phyloP scores from a whole-genome alignment of 441 rosid genomes.

The Brassica balearica region DNA sequence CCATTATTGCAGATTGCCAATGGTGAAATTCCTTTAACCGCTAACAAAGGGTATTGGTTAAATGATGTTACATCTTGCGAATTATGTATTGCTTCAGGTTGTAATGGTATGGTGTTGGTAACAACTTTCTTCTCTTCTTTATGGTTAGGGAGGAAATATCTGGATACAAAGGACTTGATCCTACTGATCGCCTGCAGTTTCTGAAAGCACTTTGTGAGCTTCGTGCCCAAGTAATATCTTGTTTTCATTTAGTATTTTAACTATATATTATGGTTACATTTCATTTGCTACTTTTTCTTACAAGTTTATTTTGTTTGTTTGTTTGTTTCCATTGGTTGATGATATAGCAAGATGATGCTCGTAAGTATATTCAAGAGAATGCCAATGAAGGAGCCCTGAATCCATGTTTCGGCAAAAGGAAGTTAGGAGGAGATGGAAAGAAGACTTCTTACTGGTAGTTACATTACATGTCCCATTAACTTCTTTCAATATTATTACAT shows the following conservation, averaged over 20 bases:
- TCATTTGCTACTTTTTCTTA: slow-evolving; percentile 17
- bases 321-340: slow-evolving; percentile 22
- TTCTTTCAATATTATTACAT: slow-evolving; percentile 27
- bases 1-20: slow-evolving; percentile 69
- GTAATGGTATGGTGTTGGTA: neutral
- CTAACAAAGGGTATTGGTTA: slow-evolving; percentile 63
- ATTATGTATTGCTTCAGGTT: slow-evolving; percentile 1
- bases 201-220: slow-evolving; percentile 88
- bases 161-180: slow-evolving; percentile 67
- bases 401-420: slow-evolving; percentile 65
- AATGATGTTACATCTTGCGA: neutral
- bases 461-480: slow-evolving; percentile 22
- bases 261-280: slow-evolving; percentile 20
- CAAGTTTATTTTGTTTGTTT: slow-evolving; percentile 12
- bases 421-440: slow-evolving; percentile 66
- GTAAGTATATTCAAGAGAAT: slow-evolving; percentile 57
- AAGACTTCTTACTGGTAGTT: slow-evolving; percentile 51
- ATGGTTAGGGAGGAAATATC: slow-evolving; percentile 65
- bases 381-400: slow-evolving; percentile 54
- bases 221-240: slow-evolving; percentile 63
- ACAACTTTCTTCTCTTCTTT: slow-evolving; percentile 34
- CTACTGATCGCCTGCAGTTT: slow-evolving; percentile 58
- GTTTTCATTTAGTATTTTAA: slow-evolving; percentile 3
- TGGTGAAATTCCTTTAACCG: slow-evolving; percentile 69
- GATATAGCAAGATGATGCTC: slow-evolving; percentile 76